Evolutionary conservation across 2,329 filamentous ascomycete species (phyloP).

Genomic region (Sodiomyces alkalinus): DNA sequence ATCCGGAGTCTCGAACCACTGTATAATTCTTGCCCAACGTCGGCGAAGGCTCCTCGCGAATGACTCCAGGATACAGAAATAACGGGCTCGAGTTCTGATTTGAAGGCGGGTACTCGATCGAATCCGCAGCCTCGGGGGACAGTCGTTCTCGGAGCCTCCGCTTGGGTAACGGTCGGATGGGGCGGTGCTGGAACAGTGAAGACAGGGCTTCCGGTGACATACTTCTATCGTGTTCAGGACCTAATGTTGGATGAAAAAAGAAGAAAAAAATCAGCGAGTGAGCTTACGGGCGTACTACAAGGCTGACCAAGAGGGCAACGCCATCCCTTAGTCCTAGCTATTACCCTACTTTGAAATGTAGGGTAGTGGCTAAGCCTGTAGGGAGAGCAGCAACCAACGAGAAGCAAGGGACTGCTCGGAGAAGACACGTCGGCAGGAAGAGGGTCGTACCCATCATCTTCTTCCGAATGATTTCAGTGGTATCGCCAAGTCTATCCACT

Average conservation of each 20-base stretch:
- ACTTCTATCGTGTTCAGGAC: slow-evolving; percentile 23
- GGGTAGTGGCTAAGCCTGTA: no score
- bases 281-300: no score
- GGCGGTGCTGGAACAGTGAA: slow-evolving; percentile 71
- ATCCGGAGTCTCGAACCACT: slow-evolving; percentile 9
- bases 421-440: no score
- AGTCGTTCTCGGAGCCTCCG: slow-evolving; percentile 76
- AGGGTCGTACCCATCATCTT: background rate
- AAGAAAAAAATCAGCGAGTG: background rate
- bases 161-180: slow-evolving; percentile 84
- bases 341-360: no score
- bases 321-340: no score
- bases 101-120: slow-evolving; percentile 68
- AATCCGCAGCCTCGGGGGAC: slow-evolving; percentile 68
- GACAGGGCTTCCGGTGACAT: slow-evolving; percentile 66
- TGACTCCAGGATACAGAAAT: slow-evolving; percentile 49
- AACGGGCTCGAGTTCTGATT: slow-evolving; percentile 57
- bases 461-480: no score
- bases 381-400: no score
- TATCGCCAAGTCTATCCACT: no score
- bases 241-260: slow-evolving; percentile 16
- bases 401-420: no score
- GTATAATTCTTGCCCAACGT: slow-evolving; percentile 11
- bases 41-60: slow-evolving; percentile 7
- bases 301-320: no score